Evolutionary conservation across 306 rosid species (phyloP).

Genomic region (Pueraria montana): DNA sequence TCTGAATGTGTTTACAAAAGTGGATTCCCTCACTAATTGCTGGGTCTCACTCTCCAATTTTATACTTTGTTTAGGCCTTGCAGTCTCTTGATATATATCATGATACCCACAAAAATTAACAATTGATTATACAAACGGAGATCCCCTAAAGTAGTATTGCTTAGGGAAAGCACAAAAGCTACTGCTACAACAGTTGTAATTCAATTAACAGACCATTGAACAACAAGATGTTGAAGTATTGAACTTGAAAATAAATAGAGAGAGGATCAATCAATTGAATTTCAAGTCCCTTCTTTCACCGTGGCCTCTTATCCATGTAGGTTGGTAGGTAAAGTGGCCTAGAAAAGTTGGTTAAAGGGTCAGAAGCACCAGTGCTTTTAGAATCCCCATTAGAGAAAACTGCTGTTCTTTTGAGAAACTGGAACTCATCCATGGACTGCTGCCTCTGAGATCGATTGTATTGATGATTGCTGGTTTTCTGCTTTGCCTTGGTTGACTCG

Average conservation of each 20-base stretch:
- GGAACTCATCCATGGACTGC: slow-evolving; percentile 90
- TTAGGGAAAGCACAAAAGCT: slow-evolving; percentile 46
- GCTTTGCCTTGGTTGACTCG: slow-evolving; percentile 80
- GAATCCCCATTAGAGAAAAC: slow-evolving; percentile 71
- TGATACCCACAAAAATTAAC: slow-evolving; percentile 8
- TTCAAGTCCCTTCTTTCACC: slow-evolving; percentile 32
- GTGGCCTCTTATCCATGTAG: slow-evolving; percentile 59
- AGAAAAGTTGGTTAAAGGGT: slow-evolving; percentile 64
- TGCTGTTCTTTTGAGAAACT: slow-evolving; percentile 69
- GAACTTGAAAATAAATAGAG: slow-evolving; percentile 51
- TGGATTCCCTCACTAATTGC: background rate
- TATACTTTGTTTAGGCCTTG: background rate
- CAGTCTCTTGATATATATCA: background rate
- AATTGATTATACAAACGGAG: slow-evolving; percentile 39
- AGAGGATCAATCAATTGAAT: slow-evolving; percentile 37
- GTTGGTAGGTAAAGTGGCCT: slow-evolving; percentile 67
- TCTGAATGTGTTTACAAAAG: background rate
- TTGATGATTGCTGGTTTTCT: slow-evolving; percentile 45
- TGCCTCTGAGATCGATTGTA: slow-evolving; percentile 75
- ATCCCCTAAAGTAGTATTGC: slow-evolving; percentile 29
- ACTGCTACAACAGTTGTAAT: slow-evolving; percentile 21
- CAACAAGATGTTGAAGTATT: slow-evolving; percentile 80
- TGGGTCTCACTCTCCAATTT: background rate
- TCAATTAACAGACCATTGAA: slow-evolving; percentile 49
- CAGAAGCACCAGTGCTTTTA: slow-evolving; percentile 75